phyloP scores from a whole-genome alignment of 352 stramenopile genomes.

The Saprolegnia parasitica region DNA sequence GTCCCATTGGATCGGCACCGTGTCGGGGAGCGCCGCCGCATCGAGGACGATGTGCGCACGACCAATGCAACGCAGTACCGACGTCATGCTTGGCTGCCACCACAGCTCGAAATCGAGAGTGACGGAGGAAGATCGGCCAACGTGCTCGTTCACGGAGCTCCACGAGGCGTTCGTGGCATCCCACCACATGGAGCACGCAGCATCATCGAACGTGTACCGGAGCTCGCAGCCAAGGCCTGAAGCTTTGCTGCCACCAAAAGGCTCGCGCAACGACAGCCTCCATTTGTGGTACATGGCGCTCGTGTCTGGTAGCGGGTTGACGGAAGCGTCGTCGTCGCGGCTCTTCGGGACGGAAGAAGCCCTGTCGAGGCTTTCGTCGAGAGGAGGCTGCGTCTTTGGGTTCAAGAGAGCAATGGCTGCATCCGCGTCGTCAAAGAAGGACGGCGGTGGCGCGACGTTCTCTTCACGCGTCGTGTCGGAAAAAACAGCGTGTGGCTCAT shows the following conservation, averaged over 20 bases:
- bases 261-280: not conserved
- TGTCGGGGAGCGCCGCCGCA: not conserved
- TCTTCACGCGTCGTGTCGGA: too few species aligned
- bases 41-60: not conserved
- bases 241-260: not conserved
- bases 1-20: slow-evolving; percentile 17
- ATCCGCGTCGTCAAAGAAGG: too few species aligned
- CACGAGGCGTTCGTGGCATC: not conserved
- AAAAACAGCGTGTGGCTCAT: too few species aligned
- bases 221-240: slow-evolving; percentile 3
- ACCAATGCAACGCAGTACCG: slow-evolving; percentile 2
- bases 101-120: slow-evolving; percentile 8
- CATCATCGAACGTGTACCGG: slow-evolving; percentile 11
- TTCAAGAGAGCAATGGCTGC: too few species aligned
- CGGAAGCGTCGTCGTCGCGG: too few species aligned
- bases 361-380: too few species aligned
- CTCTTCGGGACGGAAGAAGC: too few species aligned
- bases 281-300: not conserved
- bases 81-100: not conserved
- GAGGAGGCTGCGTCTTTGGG: too few species aligned
- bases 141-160: slow-evolving; percentile 20
- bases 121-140: not conserved
- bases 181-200: slow-evolving; percentile 19
- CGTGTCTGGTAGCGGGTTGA: too few species aligned
- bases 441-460: too few species aligned